Conservation (phyloP, 805 yeast genomes). For the Sugiyamaella lignohabitans region DNA sequence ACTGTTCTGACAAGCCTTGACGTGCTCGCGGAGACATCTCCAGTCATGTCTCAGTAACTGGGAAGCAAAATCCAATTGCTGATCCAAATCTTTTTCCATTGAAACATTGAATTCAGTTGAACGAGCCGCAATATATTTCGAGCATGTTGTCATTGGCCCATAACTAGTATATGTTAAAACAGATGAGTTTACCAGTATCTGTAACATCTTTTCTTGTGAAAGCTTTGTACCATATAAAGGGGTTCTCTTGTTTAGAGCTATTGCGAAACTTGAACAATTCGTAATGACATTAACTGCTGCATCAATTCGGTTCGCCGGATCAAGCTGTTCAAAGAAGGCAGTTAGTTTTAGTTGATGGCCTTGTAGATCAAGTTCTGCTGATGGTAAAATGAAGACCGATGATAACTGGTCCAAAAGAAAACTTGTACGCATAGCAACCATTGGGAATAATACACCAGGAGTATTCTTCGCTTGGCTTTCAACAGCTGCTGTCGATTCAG, state of each 20-base stretch:
- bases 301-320: not conserved
- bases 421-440: not conserved
- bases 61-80: not conserved
- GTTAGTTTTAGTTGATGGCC: constrained; percentile 1
- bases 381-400: not conserved
- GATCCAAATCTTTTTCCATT: not conserved
- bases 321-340: constrained; percentile 3
- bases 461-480: no score
- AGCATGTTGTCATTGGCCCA: not conserved
- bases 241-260: not conserved
- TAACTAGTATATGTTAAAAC: not conserved
- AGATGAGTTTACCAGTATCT: not conserved
- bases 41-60: not conserved
- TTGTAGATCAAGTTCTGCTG: constrained; percentile 1
- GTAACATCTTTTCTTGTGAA: not conserved
- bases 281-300: not conserved
- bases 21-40: not conserved
- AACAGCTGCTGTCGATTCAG: no score
- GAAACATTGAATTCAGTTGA: not conserved
- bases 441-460: constrained; percentile 3
- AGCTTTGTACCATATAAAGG: no score
- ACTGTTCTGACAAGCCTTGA: not conserved
- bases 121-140: not conserved
- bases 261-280: not conserved
- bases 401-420: constrained; percentile 3